Conservation (phyloP, 2,329 filamentous ascomycete genomes). For the Cercospora berteroae region DNA sequence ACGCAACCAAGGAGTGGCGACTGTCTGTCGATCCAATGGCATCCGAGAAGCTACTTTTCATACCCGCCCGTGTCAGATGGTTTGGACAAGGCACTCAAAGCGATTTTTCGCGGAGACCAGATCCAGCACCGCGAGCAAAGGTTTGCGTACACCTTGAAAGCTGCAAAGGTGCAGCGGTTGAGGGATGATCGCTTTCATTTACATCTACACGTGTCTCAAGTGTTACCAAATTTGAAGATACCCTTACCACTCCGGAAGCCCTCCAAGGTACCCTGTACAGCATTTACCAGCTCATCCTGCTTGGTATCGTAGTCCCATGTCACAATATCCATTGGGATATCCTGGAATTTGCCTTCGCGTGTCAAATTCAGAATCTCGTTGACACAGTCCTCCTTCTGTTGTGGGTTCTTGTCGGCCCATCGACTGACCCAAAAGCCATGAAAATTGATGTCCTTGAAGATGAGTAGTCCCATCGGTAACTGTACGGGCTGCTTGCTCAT, state of each 20-base stretch:
- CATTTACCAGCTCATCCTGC: slow-evolving; percentile 64
- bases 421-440: slow-evolving; percentile 92
- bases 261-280: slow-evolving; percentile 77
- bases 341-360: slow-evolving; percentile 72
- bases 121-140: background rate
- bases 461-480: slow-evolving; percentile 78
- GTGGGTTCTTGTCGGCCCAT: slow-evolving; percentile 75
- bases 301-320: slow-evolving; percentile 81
- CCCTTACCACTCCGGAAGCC: slow-evolving; percentile 88
- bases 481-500: slow-evolving; percentile 87
- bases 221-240: slow-evolving; percentile 74
- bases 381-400: slow-evolving; percentile 76
- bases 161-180: background rate
- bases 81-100: too few species aligned
- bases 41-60: too few species aligned
- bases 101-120: too few species aligned
- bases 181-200: background rate
- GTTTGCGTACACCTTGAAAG: background rate
- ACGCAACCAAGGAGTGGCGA: too few species aligned
- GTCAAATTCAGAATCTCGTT: slow-evolving; percentile 77
- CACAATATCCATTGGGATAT: slow-evolving; percentile 78
- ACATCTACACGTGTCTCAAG: slow-evolving; percentile 28
- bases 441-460: slow-evolving; percentile 89
- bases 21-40: too few species aligned
- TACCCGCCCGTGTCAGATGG: too few species aligned